Evolutionary conservation across 2,329 filamentous ascomycete species (phyloP).

Genomic region (Aspergillus fumigatiaffinis): DNA sequence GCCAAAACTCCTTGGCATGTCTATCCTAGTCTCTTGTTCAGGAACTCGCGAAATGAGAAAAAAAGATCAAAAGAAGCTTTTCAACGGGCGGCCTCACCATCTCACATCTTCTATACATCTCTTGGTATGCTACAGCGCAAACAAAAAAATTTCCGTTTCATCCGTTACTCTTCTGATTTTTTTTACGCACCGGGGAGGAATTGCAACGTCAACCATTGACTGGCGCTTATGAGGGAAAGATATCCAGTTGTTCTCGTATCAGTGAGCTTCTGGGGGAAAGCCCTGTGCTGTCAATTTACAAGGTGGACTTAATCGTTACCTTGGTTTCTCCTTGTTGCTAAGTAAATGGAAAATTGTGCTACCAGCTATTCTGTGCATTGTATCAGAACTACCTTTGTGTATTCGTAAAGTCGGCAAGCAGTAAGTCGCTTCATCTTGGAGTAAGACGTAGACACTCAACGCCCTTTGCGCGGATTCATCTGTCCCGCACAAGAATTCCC

Average conservation of each 20-base stretch:
- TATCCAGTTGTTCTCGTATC: constrained; percentile 58
- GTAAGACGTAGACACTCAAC: background rate
- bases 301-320: constrained; percentile 88
- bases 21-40: constrained; percentile 37
- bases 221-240: constrained; percentile 99
- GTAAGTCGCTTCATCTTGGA: background rate
- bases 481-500: background rate
- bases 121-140: constrained; percentile 21
- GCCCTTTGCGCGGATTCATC: background rate
- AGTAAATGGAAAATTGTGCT: constrained; percentile 34
- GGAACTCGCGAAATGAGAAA: constrained; percentile 26
- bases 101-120: constrained; percentile 27
- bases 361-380: constrained; percentile 22
- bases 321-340: constrained; percentile 47
- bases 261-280: constrained; percentile 73
- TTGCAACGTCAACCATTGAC: constrained; percentile 53
- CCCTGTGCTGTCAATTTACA: constrained; percentile 79
- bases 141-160: constrained; percentile 11
- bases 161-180: constrained; percentile 25
- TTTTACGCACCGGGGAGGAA: constrained; percentile 32
- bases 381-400: constrained; percentile 8
- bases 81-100: constrained; percentile 23
- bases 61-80: constrained; percentile 29
- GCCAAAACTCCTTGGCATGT: constrained; percentile 33
- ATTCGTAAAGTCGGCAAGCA: background rate